These are phyloP conservation scores for Mucor plumbeus DNA, from an alignment of 371 early-diverging fungal species.

Conservation along the genomic window DNA sequence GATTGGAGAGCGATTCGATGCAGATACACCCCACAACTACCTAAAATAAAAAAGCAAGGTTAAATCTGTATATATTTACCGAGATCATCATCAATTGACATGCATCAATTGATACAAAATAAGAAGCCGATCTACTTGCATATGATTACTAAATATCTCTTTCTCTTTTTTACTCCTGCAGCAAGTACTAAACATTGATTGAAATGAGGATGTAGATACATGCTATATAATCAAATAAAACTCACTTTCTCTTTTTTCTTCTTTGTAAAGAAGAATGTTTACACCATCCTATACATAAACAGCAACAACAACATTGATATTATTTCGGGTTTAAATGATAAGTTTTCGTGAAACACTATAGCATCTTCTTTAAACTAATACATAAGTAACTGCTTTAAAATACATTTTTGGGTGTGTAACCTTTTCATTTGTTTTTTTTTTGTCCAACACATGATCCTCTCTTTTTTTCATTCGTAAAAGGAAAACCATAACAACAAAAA, in stretches of 20 bases:
- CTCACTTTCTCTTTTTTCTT: no score
- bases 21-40: neutral
- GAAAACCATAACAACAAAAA: neutral
- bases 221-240: no score
- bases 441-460: neutral
- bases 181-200: neutral
- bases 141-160: no score
- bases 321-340: neutral
- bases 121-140: neutral
- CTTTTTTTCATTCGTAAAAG: neutral
- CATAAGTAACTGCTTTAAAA: neutral
- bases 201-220: no score
- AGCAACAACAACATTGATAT: neutral
- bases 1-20: neutral
- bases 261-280: neutral
- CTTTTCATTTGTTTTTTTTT: neutral
- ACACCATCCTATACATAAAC: neutral
- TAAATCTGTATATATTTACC: no score
- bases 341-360: neutral
- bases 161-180: neutral
- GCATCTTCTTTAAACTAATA: neutral
- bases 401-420: neutral
- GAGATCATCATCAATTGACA: neutral
- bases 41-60: no score
- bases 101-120: neutral